Conservation (phyloP, 768 basidiomycete species). For the Dioszegia aurantiaca region DNA sequence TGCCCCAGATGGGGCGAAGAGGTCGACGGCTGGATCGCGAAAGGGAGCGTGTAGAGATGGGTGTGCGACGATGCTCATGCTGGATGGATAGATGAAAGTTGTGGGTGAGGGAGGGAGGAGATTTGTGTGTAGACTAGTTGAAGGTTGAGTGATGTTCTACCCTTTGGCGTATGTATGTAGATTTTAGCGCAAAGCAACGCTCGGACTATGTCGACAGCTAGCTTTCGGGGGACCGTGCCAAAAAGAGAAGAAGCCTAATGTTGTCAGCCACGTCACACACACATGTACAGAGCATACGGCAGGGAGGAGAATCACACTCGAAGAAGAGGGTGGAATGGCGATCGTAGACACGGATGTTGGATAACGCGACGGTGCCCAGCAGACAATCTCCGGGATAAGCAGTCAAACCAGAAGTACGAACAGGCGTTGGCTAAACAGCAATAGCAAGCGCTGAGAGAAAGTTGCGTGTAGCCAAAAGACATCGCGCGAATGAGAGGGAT, state of each 20-base stretch:
- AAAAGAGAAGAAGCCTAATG: neutral
- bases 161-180: neutral
- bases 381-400: too few species aligned
- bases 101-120: neutral
- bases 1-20: constrained; percentile 25
- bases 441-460: too few species aligned
- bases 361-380: too few species aligned
- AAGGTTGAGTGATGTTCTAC: constrained; percentile 16
- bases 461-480: too few species aligned
- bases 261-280: too few species aligned
- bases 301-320: too few species aligned
- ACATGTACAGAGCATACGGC: too few species aligned
- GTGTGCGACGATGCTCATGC: constrained; percentile 13
- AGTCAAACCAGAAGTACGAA: too few species aligned
- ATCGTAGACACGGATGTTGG: too few species aligned
- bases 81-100: neutral
- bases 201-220: neutral
- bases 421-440: too few species aligned
- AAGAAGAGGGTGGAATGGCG: too few species aligned
- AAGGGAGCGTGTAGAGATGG: constrained; percentile 23
- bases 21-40: constrained; percentile 24
- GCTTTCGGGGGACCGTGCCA: neutral
- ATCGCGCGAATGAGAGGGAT: neutral
- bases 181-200: neutral
- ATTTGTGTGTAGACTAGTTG: neutral